Base-by-base conservation (phyloP, 164 flowering plant species). In the Tetracentron sinense region DNA sequence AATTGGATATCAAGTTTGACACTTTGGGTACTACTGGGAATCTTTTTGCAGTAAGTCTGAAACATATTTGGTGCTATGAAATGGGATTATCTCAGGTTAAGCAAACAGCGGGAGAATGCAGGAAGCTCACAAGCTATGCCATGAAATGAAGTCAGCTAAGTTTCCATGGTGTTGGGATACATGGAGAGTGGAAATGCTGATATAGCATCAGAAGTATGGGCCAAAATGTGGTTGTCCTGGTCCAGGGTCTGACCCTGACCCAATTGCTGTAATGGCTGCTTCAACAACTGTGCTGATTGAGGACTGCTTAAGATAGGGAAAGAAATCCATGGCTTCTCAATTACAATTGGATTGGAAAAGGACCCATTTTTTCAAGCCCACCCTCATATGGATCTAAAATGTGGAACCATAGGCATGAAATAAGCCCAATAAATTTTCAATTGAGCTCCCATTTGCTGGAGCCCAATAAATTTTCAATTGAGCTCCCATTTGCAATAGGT, bases 271-370 rank as follows among this genome's bases (percentile, higher is more conserved):
- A 20, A 67, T 61, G 10, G 70, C 44, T 29, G 69, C 63, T 30
- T 27, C 47, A 51, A 52, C 49, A 58, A 63, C 63, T 66, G 63
- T 58, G 49, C 69, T 29, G 17, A 52, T 33, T 42, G 35, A 17
- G 51, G 58, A 50, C 27, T 4, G 35, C 63, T 59, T 16, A 38
- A 28, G 11, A 38, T 27, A 10, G 63, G 58, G 50, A 59, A 50
- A 51, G 58, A 50, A 59, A 58, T 66, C 50, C 69, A 66, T 66
- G 63, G 58, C 42, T 31, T 66, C 56, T 58, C 58, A 19, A 51
- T 66, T 59, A 27, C 49, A 26, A 30, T 57, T 23, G 69, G 69
- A 44, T 42, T 67, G 8, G 44, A 52, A 29, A 60, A 46, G 28
- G 58, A 52, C 11, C 30, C 30, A 25, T 47, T 64, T 25, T 59